Conservation (phyloP, 257 asterid species). For the Salvia miltiorrhiza region DNA sequence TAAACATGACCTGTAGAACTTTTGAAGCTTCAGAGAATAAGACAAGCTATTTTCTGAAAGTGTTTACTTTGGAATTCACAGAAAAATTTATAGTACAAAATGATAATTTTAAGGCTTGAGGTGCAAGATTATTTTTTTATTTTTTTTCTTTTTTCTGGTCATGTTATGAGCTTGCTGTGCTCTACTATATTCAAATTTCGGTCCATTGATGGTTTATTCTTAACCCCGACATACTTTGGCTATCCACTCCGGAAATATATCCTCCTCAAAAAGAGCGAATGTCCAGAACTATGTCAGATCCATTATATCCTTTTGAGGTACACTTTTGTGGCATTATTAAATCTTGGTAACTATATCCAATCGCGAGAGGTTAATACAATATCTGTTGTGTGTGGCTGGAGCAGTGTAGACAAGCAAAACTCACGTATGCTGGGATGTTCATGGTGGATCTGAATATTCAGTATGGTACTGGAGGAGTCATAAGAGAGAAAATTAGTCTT, state of each 20-base stretch:
- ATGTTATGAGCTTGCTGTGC: neutral
- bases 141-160: too few species aligned
- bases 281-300: constrained; percentile 38
- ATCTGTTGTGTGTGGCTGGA: constrained; percentile 19
- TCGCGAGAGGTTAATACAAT: constrained; percentile 14
- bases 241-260: constrained; percentile 55
- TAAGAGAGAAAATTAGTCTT: constrained; percentile 55
- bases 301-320: constrained; percentile 86
- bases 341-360: neutral
- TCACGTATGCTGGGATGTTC: constrained; percentile 71
- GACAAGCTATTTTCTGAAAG: too few species aligned
- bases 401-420: constrained; percentile 98
- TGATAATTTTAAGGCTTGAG: neutral
- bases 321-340: neutral
- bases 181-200: neutral
- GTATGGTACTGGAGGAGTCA: constrained; percentile 59
- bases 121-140: neutral
- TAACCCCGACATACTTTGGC: constrained; percentile 70
- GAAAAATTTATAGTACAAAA: neutral
- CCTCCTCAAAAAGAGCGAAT: constrained; percentile 68
- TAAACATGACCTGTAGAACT: too few species aligned
- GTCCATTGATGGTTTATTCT: constrained; percentile 33
- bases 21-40: too few species aligned
- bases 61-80: neutral
- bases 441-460: constrained; percentile 54